Evolutionary conservation across 2,329 filamentous ascomycete species (phyloP), one percentile per base, ranked within the genome.

Genomic region (Neonectria sp.): DNA sequence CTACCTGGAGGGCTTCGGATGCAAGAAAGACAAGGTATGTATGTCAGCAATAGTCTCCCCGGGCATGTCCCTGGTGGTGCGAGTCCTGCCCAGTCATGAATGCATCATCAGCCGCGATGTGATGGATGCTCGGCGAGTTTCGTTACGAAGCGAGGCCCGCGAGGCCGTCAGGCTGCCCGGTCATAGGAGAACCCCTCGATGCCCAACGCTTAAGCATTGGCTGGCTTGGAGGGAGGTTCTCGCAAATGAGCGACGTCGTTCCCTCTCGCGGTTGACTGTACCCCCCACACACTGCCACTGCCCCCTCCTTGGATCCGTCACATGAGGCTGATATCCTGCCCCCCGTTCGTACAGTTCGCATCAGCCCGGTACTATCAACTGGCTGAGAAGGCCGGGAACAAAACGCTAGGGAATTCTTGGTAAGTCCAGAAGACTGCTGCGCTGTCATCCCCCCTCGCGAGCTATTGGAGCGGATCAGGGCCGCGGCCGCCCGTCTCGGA

Each of bases 21-120:
- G 95, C 78, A 96, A 95, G 81, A 99, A 98, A 82, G 95, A 99
- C 85, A 98, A 97, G 93, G 95, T 98, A 87, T 82, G 93, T 89
- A 52, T 53, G 64, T 60, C 45, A 56, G 56, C 48, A 64, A 43
- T 62, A 56, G 65, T 60, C 49, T 67, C 35, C 45, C 27, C 65
- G 51, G 56, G 57, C 57, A 24, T 58, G 56, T 58, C 12, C 24
- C 46, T 40, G 45, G 57, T 60, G 63, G 56, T 55, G 51, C 33
- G 43, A 55, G 61, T 48, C 35, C 35, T 27, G 21, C 45, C 56
- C 62, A 60, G 53, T 60, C 24, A 60, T 57, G 37, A 45, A 11
- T n/a, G 33, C 49, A 33, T 60, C 63, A 52, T 51, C 27, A 11
- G 48, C 53, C n/a, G 60, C 55, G 55, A 60, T 65, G 67, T 59